A percentile compares a stretch with the other conserved stretches of the same genome.
Evolutionary conservation across 2,329 filamentous ascomycete genomes (phyloP).

Genomic region (Colletotrichum limetticola): DNA sequence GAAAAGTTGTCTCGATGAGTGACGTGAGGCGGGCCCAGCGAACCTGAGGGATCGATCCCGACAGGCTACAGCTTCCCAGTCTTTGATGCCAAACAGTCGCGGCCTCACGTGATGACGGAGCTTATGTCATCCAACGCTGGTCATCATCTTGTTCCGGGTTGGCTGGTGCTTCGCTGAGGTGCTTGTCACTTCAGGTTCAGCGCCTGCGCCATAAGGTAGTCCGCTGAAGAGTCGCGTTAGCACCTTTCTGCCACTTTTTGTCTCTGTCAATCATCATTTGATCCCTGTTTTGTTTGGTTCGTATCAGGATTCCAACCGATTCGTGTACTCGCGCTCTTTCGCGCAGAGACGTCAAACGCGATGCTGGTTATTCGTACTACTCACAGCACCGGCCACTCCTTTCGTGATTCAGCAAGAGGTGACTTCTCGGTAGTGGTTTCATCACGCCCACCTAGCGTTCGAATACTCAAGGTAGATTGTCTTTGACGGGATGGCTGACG

Average conservation of each 20-base stretch:
- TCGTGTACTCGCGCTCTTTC: too few relatives aligned
- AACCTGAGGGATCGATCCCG: not conserved
- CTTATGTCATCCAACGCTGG: not conserved
- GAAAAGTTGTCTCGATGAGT: slow-evolving; percentile 7
- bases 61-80: slow-evolving; percentile 7
- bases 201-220: too few relatives aligned
- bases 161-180: not conserved
- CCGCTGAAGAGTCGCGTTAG: too few relatives aligned
- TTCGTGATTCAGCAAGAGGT: not conserved
- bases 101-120: slow-evolving; percentile 21
- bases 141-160: not conserved
- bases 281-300: too few relatives aligned
- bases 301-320: too few relatives aligned
- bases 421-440: not conserved
- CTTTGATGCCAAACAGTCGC: slow-evolving; percentile 22
- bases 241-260: too few relatives aligned
- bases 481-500: not conserved
- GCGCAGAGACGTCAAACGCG: too few relatives aligned
- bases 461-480: not conserved
- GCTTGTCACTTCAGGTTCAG: not conserved
- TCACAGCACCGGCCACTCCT: not conserved
- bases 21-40: slow-evolving; percentile 10
- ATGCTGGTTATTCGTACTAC: too few relatives aligned
- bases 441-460: not conserved
- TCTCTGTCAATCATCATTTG: too few relatives aligned